Evolutionary conservation across 495 filamentous ascomycete species (phyloP).

Genomic region (Entonaema liquescens): DNA sequence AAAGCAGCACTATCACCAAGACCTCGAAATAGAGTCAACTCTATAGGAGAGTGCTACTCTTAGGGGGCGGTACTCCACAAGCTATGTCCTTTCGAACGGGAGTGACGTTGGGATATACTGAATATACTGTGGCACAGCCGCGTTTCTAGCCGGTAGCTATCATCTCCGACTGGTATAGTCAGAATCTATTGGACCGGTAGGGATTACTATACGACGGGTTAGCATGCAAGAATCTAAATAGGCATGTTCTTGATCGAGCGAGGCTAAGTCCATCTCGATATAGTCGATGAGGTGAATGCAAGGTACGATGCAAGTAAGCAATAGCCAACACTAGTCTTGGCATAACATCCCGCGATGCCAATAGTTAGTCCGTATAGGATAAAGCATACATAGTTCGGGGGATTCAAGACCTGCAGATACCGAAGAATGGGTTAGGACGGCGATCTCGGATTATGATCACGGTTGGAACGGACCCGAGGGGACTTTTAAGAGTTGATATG

Average conservation of each 20-base stretch:
- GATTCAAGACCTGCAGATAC: slow-evolving; percentile 18
- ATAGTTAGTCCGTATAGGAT: slow-evolving; percentile 2
- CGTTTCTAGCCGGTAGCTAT: slow-evolving; percentile 11
- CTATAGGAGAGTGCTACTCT: slow-evolving; percentile 11
- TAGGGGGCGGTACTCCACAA: slow-evolving; percentile 20
- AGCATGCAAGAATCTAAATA: slow-evolving; percentile 31
- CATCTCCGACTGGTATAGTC: slow-evolving; percentile 1
- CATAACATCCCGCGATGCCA: slow-evolving; percentile 4
- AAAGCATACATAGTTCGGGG: background rate
- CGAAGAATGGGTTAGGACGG: slow-evolving; percentile 9
- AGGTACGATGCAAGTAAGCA: slow-evolving; percentile 21
- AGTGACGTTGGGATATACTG: slow-evolving; percentile 18
- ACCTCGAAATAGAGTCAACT: slow-evolving; percentile 33
- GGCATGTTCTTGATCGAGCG: slow-evolving; percentile 7
- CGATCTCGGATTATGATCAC: slow-evolving; percentile 23
- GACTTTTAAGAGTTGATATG: slow-evolving; percentile 13
- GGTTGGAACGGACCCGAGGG: background rate
- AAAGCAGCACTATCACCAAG: background rate
- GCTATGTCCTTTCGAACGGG: background rate
- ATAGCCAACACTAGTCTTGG: slow-evolving; percentile 27
- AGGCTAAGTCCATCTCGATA: slow-evolving; percentile 31
- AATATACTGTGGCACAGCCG: slow-evolving; percentile 25
- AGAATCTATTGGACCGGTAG: background rate
- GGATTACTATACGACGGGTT: slow-evolving; percentile 22
- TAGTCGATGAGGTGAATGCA: slow-evolving; percentile 25